phyloP scores from a whole-genome alignment of 2,329 filamentous ascomycete genomes.

The Rhynchosporium graminicola region DNA sequence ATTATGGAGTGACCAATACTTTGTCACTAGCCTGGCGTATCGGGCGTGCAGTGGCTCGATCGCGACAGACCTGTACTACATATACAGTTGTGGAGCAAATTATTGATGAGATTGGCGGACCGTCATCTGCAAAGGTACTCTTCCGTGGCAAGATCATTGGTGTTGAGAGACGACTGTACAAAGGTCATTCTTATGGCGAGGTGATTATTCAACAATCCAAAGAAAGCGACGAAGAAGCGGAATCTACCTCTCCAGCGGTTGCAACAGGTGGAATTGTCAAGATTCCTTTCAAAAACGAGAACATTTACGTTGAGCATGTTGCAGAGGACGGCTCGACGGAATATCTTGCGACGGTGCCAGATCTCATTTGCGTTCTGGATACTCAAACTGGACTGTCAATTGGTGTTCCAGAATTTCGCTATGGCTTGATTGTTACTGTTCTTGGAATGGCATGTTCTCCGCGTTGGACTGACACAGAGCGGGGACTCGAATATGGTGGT shows the following conservation, averaged over 20 bases:
- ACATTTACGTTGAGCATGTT: conserved; percentile 8
- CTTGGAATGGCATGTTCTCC: too few species aligned
- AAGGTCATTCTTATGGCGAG: conserved; percentile 16
- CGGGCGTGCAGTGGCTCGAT: conserved; percentile 2
- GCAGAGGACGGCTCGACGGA: too few species aligned
- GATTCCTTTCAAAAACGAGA: conserved; percentile 20
- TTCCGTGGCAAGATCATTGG: conserved; percentile 17
- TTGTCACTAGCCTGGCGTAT: conserved; percentile 15
- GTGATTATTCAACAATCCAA: conserved; percentile 16
- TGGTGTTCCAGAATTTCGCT: too few species aligned
- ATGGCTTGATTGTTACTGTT: too few species aligned
- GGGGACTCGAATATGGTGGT: too few species aligned
- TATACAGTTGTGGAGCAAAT: neutral
- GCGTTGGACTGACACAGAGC: too few species aligned
- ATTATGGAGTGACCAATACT: conserved; percentile 6
- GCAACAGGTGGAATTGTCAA: neutral
- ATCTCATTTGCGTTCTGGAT: too few species aligned
- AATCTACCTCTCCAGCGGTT: neutral
- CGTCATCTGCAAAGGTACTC: neutral
- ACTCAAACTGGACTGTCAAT: too few species aligned
- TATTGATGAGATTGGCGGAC: conserved; percentile 14
- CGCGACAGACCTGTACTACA: conserved; percentile 1
- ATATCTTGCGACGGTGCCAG: too few species aligned
- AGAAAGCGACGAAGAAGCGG: conserved; percentile 8
- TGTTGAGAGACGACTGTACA: neutral